These are phyloP conservation scores for Tremella mesenterica DNA, from an alignment of 768 basidiomycete genomes.

Conservation along the genomic window DNA sequence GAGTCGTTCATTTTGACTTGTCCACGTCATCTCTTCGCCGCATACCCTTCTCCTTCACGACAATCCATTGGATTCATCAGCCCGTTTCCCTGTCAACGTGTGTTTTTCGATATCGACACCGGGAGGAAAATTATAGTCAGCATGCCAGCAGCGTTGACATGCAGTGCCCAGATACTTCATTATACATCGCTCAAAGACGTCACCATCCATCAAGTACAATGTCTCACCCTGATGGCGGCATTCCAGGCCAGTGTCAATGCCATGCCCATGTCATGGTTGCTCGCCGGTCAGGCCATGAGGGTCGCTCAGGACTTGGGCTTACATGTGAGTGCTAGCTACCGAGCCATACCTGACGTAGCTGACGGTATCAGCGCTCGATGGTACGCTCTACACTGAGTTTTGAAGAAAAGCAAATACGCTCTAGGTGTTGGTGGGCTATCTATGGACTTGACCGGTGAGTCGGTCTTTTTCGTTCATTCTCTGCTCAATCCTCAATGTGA, in stretches of 20 bases:
- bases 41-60: too few species aligned
- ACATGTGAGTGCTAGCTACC: conserved; percentile 56
- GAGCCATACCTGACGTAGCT: background rate
- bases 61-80: too few species aligned
- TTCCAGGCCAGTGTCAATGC: conserved; percentile 89
- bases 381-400: conserved; percentile 60
- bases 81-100: background rate
- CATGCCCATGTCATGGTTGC: conserved; percentile 86
- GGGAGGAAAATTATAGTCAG: background rate
- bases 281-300: conserved; percentile 81
- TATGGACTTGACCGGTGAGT: conserved; percentile 57
- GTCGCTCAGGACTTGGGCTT: conserved; percentile 84
- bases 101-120: background rate
- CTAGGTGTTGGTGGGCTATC: conserved; percentile 91
- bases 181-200: conserved; percentile 84
- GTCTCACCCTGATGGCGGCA: conserved; percentile 73
- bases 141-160: too few species aligned
- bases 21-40: too few species aligned
- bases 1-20: conserved; percentile 1
- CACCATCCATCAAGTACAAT: conserved; percentile 79
- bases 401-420: conserved; percentile 77
- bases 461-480: too few species aligned
- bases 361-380: conserved; percentile 62
- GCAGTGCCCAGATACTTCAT: conserved; percentile 76
- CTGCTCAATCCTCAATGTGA: too few species aligned